Percentiles rank a stretch among this genome's conserved stretches.
Conservation (phyloP, 2,329 filamentous ascomycete genomes). For the Penicillium griseofulvum region DNA sequence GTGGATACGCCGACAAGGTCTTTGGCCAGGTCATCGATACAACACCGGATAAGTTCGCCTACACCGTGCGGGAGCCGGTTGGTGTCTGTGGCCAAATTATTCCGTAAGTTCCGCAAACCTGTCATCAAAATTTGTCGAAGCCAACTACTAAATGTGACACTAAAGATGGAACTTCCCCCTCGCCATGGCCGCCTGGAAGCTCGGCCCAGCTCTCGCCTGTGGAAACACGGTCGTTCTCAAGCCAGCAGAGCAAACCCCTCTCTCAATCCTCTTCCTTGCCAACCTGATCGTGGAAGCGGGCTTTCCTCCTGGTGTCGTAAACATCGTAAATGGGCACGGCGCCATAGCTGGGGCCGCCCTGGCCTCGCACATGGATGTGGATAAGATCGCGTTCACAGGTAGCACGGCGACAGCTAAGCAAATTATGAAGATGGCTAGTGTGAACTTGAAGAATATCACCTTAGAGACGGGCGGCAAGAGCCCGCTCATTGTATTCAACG, state of each 20-base stretch:
- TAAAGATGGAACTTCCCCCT: conserved; percentile 47
- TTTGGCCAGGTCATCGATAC: conserved; percentile 78
- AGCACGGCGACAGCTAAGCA: conserved; percentile 35
- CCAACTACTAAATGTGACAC: background rate
- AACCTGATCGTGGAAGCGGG: conserved; percentile 35
- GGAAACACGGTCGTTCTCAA: conserved; percentile 37
- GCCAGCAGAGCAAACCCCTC: conserved; percentile 36
- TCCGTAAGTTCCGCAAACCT: conserved; percentile 73
- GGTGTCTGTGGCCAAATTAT: conserved; percentile 81
- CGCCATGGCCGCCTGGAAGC: conserved; percentile 63
- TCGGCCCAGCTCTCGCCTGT: conserved; percentile 35
- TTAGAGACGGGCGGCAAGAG: conserved; percentile 61
- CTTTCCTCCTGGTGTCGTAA: conserved; percentile 36
- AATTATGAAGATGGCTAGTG: conserved; percentile 39
- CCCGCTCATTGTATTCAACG: conserved; percentile 62
- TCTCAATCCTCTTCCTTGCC: conserved; percentile 35
- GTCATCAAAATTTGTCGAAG: conserved; percentile 36
- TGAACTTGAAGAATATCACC: conserved; percentile 37
- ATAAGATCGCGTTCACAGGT: conserved; percentile 38
- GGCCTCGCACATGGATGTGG: conserved; percentile 33
- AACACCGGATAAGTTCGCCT: conserved; percentile 71
- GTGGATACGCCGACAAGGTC: conserved; percentile 84
- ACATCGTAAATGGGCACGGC: conserved; percentile 36
- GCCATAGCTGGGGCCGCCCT: conserved; percentile 32
- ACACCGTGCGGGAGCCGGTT: conserved; percentile 71